Evolutionary conservation across 2,329 filamentous ascomycete species (phyloP).

Genomic region (Neofusicoccum cordaticola): DNA sequence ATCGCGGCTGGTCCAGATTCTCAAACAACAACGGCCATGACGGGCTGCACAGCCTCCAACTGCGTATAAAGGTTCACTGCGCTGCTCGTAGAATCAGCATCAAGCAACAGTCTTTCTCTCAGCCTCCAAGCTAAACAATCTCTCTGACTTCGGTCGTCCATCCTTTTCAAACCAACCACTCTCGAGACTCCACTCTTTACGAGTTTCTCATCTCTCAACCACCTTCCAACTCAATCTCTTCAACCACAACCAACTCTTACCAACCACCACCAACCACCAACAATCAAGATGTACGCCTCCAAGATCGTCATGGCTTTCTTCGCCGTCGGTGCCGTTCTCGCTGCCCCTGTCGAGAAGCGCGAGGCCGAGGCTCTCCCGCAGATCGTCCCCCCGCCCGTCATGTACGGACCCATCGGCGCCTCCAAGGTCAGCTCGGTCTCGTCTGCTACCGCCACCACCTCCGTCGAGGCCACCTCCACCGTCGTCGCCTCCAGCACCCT

Average conservation of each 20-base stretch:
- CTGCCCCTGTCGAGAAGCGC: neutral
- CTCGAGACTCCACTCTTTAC: neutral
- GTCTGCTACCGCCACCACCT: neutral
- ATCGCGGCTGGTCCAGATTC: neutral
- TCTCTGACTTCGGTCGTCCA: conserved; percentile 1
- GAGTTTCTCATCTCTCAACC: neutral
- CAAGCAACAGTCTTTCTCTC: neutral
- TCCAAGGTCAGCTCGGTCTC: neutral
- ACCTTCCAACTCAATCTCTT: neutral
- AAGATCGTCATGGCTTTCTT: neutral
- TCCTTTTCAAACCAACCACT: neutral
- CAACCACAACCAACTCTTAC: neutral
- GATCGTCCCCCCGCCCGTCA: neutral
- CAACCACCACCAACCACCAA: too few species aligned
- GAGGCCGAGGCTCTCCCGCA: neutral
- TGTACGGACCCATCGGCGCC: neutral
- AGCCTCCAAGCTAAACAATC: neutral
- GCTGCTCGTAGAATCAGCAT: neutral
- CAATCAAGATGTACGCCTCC: neutral
- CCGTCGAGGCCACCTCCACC: neutral
- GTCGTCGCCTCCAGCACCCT: neutral
- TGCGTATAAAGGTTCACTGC: neutral
- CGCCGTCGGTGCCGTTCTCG: neutral
- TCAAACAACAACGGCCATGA: neutral
- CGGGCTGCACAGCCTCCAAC: neutral